Base-by-base conservation (phyloP, 2,329 filamentous ascomycete species). In the Trichoderma arundinaceum region DNA sequence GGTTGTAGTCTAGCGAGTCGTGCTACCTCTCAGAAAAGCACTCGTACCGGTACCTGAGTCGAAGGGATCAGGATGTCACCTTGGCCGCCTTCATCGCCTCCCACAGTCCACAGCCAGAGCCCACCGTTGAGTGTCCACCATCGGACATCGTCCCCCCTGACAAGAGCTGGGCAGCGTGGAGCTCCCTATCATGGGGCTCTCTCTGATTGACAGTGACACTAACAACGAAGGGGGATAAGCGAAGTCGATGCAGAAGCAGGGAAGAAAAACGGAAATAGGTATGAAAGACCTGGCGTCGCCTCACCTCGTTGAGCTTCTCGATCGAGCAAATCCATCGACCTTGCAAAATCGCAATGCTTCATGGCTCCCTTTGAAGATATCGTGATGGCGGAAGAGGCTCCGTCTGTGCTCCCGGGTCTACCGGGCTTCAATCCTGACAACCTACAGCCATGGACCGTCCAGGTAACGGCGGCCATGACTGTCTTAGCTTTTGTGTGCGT, bases 371-470 rank as follows among this genome's bases (percentile, higher is more conserved):
- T 57, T 64, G 60, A 63, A 8, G 60, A 4, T 38, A 44, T 46
- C 39, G n/a, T 28, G 32, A 53, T 44, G 39, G 60, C 60, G 13
- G 60, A 12, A 32, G 60, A 63, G 17, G 54, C 38, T 35, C 60
- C 60, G 9, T 64, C 65, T 4, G 46, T 46, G 9, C 44, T 69
- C 15, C 68, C 69, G 15, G 68, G 69, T 41, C 56, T 71, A 22
- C 67, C 70, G 7, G 70, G 70, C 53, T 71, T 65, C 38, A 22
- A 78, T 43, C 67, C 74, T 2, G 64, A 75, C 41, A 74, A 76
- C 67, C 69, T 81, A 19, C 80, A 81, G 71, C 76, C 76, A 72
- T 82, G 80, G 80, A 74, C 71, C 1, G 72, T 80, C 58, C 70
- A 72, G 56, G 79, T 80, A 15, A 73, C 78, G 28, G 72, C 71